Evolutionary conservation across 2,329 filamentous ascomycete species (phyloP).

Genomic region (Colletotrichum aenigma): DNA sequence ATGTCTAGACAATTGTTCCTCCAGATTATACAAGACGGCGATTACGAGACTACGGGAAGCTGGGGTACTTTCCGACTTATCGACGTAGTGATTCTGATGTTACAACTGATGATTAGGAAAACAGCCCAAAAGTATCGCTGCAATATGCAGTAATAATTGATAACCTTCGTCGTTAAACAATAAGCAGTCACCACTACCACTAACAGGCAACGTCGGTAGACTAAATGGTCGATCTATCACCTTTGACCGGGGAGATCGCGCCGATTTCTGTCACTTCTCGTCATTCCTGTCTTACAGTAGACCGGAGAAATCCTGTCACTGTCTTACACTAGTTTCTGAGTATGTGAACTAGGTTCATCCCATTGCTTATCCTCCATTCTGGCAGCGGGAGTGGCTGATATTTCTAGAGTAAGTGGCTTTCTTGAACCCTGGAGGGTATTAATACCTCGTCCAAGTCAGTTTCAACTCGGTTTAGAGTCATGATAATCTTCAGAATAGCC

Average conservation of each 20-base stretch:
- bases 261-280: neutral
- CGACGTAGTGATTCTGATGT: neutral
- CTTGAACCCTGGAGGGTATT: neutral
- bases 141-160: rapidly evolving
- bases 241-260: neutral
- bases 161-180: rapidly evolving
- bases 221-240: neutral
- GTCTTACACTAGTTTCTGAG: neutral
- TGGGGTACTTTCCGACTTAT: neutral
- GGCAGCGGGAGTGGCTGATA: neutral
- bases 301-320: neutral
- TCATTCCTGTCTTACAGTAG: neutral
- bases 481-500: neutral
- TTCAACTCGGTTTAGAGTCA: neutral
- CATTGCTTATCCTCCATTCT: neutral
- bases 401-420: neutral
- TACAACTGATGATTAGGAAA: neutral
- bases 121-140: rapidly evolving
- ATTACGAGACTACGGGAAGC: neutral
- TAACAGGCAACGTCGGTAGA: neutral
- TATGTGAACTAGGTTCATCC: neutral
- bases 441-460: neutral
- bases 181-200: rapidly evolving
- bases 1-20: neutral
- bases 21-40: neutral